phyloP scores from a whole-genome alignment of 1,284 basidiomycete species.

The Rhodotorula sp. region DNA sequence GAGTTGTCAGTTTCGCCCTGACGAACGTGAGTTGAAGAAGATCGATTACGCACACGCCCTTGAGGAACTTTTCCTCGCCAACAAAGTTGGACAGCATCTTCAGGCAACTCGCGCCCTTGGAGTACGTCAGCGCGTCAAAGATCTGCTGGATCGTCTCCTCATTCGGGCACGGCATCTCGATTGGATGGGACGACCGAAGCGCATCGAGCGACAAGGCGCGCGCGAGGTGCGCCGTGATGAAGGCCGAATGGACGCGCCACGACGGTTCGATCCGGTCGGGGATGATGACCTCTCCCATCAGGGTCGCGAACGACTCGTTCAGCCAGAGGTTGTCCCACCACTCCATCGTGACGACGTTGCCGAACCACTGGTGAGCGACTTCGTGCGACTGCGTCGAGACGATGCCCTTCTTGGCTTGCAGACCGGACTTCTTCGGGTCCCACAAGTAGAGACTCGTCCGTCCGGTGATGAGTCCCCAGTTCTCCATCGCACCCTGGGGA shows the following conservation, averaged over 20 bases:
- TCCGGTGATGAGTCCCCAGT: slow-evolving; percentile 76
- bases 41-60: slow-evolving; percentile 45
- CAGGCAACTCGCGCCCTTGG: slow-evolving; percentile 80
- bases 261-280: slow-evolving; percentile 63
- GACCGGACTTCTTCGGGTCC: slow-evolving; percentile 54
- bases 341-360: slow-evolving; percentile 30
- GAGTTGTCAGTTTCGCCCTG: no score
- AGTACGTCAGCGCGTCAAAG: slow-evolving; percentile 49
- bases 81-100: slow-evolving; percentile 88
- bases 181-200: slow-evolving; percentile 88
- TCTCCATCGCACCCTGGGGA: slow-evolving; percentile 79
- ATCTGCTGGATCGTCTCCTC: slow-evolving; percentile 38
- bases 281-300: slow-evolving; percentile 84
- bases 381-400: slow-evolving; percentile 50
- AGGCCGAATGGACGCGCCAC: slow-evolving; percentile 57
- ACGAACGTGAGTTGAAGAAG: neutral
- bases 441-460: slow-evolving; percentile 78
- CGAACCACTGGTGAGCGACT: slow-evolving; percentile 45
- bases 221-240: slow-evolving; percentile 57
- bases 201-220: slow-evolving; percentile 77
- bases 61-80: slow-evolving; percentile 68
- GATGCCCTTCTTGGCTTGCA: slow-evolving; percentile 46
- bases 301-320: slow-evolving; percentile 75
- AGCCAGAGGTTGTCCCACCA: slow-evolving; percentile 46
- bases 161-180: slow-evolving; percentile 88